Evolutionary conservation across 495 filamentous ascomycete genomes (phyloP).

Genomic region (Xylaria bambusicola): DNA sequence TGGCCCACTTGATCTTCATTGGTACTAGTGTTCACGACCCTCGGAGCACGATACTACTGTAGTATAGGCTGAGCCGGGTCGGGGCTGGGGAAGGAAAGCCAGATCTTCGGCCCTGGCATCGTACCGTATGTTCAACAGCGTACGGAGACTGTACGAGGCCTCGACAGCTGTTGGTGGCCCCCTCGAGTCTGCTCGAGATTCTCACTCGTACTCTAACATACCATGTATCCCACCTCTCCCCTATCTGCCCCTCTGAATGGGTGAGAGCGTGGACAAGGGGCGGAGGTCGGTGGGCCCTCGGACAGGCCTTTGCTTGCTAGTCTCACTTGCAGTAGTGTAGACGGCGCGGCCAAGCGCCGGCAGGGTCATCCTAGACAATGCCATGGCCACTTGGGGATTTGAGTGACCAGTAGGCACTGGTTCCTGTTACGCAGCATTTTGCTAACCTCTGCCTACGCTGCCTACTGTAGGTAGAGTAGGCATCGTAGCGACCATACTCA

Average conservation of each 20-base stretch:
- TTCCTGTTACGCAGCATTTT: constrained; percentile 1
- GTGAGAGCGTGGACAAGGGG: constrained; percentile 9
- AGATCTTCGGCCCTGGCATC: constrained; percentile 12
- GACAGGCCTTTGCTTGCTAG: constrained; percentile 9
- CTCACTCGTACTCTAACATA: background rate
- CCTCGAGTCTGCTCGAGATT: background rate
- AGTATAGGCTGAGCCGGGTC: constrained; percentile 6
- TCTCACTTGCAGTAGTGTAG: constrained; percentile 11
- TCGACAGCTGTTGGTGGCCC: constrained; percentile 10
- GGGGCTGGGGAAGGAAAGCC: constrained; percentile 5
- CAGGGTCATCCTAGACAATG: background rate
- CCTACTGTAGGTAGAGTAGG: too few species aligned
- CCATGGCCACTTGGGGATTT: constrained; percentile 4
- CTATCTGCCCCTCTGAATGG: constrained; percentile 10
- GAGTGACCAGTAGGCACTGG: background rate
- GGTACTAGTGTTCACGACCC: constrained; percentile 9
- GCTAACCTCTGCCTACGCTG: too few species aligned
- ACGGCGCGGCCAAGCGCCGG: background rate
- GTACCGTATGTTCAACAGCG: constrained; percentile 16
- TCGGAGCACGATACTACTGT: constrained; percentile 19
- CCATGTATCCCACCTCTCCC: constrained; percentile 8
- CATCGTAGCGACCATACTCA: too few species aligned
- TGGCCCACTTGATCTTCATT: constrained; percentile 14
- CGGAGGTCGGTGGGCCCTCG: constrained; percentile 5
- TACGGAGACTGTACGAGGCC: constrained; percentile 19